Percentiles rank a stretch among this genome's conserved stretches.
phyloP scores from a whole-genome alignment of 2,329 filamentous ascomycete species.

The Claviceps sp. region DNA sequence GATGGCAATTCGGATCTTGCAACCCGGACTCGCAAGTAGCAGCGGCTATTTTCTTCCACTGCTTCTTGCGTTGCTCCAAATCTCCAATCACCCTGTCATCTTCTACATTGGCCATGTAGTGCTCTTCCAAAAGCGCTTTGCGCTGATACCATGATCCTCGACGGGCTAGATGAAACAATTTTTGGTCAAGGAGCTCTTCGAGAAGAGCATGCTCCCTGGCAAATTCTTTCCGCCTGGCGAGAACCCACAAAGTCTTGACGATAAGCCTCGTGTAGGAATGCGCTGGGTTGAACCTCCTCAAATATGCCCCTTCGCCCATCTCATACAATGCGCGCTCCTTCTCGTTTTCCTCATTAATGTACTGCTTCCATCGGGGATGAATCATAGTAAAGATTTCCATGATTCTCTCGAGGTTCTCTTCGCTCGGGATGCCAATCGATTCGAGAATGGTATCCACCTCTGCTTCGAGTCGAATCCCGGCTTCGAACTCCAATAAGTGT shows the following conservation, averaged over 20 bases:
- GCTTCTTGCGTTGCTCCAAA: slow-evolving; percentile 51
- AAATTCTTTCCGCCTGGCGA: slow-evolving; percentile 74
- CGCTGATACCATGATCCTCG: slow-evolving; percentile 92
- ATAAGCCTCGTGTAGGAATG: slow-evolving; percentile 90
- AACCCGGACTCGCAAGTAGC: slow-evolving; percentile 76
- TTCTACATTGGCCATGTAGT: slow-evolving; percentile 66
- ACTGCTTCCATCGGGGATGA: slow-evolving; percentile 64
- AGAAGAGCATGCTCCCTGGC: slow-evolving; percentile 62
- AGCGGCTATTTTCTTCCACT: slow-evolving; percentile 68
- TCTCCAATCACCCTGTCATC: slow-evolving; percentile 25
- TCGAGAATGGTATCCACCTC: slow-evolving; percentile 73
- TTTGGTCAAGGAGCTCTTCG: slow-evolving; percentile 62
- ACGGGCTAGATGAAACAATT: slow-evolving; percentile 71
- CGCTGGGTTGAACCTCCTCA: slow-evolving; percentile 78
- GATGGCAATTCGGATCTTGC: slow-evolving; percentile 76
- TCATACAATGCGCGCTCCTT: slow-evolving; percentile 71
- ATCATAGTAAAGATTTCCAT: slow-evolving; percentile 60
- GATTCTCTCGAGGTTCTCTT: slow-evolving; percentile 52
- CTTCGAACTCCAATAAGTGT: slow-evolving; percentile 77
- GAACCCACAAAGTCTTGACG: slow-evolving; percentile 69
- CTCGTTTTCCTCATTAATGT: slow-evolving; percentile 60
- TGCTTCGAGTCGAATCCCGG: slow-evolving; percentile 68
- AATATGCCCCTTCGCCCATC: slow-evolving; percentile 73
- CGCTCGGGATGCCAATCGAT: slow-evolving; percentile 56
- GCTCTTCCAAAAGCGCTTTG: slow-evolving; percentile 86